A percentile compares a stretch with the other conserved stretches of the same genome.
Conservation (phyloP, 2,329 filamentous ascomycete species). For the Pleoardoris graminearum region DNA sequence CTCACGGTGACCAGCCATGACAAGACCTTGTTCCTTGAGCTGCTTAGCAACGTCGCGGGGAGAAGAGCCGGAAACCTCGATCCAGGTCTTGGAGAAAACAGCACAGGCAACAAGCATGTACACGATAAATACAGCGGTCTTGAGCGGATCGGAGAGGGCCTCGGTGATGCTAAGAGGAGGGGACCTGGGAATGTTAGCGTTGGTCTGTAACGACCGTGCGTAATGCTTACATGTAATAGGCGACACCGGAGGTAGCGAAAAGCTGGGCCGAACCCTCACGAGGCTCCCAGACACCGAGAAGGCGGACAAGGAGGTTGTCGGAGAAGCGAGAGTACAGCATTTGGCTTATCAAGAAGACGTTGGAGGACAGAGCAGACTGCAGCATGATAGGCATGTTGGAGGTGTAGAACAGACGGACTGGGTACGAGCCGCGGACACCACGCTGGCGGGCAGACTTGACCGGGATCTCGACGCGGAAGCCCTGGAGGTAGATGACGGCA, state of each 20-base stretch:
- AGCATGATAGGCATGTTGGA: slow-evolving; percentile 99
- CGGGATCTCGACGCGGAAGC: slow-evolving; percentile 99
- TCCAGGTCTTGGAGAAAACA: slow-evolving; percentile 99
- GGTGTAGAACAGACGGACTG: slow-evolving; percentile 98
- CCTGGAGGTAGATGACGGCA: slow-evolving; percentile 98
- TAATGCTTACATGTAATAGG: slow-evolving; percentile 83
- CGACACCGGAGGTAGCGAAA: slow-evolving; percentile 87
- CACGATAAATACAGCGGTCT: slow-evolving; percentile 90
- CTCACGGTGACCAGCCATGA: slow-evolving; percentile 99
- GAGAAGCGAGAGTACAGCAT: slow-evolving; percentile 99
- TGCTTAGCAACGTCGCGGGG: slow-evolving; percentile 99
- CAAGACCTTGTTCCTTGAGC: slow-evolving; percentile 98
- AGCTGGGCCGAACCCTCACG: slow-evolving; percentile 96
- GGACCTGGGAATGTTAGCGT: slow-evolving; percentile 53
- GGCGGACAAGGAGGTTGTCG: slow-evolving; percentile 95
- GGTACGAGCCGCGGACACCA: slow-evolving; percentile 97
- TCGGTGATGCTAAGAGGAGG: slow-evolving; percentile 97
- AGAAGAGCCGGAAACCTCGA: slow-evolving; percentile 97
- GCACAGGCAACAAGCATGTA: slow-evolving; percentile 99
- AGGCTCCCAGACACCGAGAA: slow-evolving; percentile 98
- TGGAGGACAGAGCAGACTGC: slow-evolving; percentile 96
- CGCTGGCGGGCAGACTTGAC: slow-evolving; percentile 99
- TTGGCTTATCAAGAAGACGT: slow-evolving; percentile 98
- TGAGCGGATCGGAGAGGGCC: slow-evolving; percentile 92
- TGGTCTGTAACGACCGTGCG: not conserved